These are phyloP conservation scores for Isabelozyma pseudorhagii DNA, from an alignment of 805 yeast genomes.

Conservation along the genomic window DNA sequence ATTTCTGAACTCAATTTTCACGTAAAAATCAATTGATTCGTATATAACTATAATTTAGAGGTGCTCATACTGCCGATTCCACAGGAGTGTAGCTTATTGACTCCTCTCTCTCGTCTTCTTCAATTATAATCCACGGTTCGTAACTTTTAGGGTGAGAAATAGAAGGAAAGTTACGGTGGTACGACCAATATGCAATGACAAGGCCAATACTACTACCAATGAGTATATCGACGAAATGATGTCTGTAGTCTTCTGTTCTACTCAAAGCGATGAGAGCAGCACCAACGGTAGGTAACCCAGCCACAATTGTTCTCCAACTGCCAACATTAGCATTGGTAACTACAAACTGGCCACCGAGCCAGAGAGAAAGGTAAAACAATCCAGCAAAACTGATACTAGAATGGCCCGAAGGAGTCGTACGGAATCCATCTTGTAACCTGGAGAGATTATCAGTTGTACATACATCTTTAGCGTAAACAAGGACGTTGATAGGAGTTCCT, in stretches of 20 bases:
- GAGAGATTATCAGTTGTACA: slow-evolving; percentile 52
- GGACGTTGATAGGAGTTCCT: slow-evolving; percentile 50
- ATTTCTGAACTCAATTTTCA: too few species aligned
- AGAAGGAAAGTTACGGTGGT: slow-evolving; percentile 51
- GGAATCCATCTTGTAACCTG: slow-evolving; percentile 63
- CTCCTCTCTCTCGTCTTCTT: slow-evolving; percentile 6
- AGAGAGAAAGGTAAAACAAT: slow-evolving; percentile 57
- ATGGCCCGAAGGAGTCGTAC: slow-evolving; percentile 84
- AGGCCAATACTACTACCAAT: slow-evolving; percentile 71
- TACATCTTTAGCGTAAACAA: slow-evolving; percentile 61
- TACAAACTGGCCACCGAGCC: slow-evolving; percentile 65
- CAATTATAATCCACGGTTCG: slow-evolving; percentile 32
- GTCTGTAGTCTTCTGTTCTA: slow-evolving; percentile 90
- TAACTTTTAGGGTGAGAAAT: slow-evolving; percentile 29
- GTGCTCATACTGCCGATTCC: not conserved
- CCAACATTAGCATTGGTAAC: slow-evolving; percentile 47
- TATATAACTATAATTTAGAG: too few species aligned
- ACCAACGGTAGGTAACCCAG: slow-evolving; percentile 55
- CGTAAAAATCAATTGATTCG: too few species aligned
- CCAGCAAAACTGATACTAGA: slow-evolving; percentile 71
- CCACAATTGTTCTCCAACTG: slow-evolving; percentile 58
- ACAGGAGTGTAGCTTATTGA: not conserved
- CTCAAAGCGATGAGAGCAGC: slow-evolving; percentile 80
- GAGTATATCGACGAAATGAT: slow-evolving; percentile 82
- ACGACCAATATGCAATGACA: slow-evolving; percentile 55